Evolutionary conservation across 2,329 filamentous ascomycete genomes (phyloP).

Genomic region (Colletotrichum chlorophyti): DNA sequence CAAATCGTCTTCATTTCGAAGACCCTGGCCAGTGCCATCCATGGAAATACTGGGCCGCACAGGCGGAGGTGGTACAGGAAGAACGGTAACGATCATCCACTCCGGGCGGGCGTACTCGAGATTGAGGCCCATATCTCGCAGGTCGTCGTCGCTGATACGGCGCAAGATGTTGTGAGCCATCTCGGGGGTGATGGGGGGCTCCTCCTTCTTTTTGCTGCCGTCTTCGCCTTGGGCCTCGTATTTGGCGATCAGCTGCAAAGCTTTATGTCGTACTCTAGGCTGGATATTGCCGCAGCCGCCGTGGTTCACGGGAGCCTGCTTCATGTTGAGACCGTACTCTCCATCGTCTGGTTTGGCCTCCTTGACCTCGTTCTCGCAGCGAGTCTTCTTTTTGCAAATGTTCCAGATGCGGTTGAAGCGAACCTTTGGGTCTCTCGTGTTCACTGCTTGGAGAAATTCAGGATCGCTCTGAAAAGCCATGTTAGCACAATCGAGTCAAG

Average conservation of each 20-base stretch:
- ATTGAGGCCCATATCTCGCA: constrained; percentile 88
- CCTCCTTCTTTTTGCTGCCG: constrained; percentile 74
- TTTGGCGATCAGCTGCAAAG: constrained; percentile 80
- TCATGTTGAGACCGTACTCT: constrained; percentile 67
- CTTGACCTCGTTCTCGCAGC: constrained; percentile 81
- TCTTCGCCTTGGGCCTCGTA: constrained; percentile 82
- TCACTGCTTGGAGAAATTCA: constrained; percentile 82
- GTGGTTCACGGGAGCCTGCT: constrained; percentile 69
- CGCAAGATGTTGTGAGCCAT: constrained; percentile 87
- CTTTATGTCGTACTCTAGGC: constrained; percentile 86
- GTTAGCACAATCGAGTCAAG: constrained; percentile 66
- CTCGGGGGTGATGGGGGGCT: constrained; percentile 81
- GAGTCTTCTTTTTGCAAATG: constrained; percentile 86
- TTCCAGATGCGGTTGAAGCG: constrained; percentile 94
- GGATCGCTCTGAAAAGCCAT: constrained; percentile 74
- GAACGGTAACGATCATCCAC: constrained; percentile 96
- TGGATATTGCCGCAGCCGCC: constrained; percentile 94
- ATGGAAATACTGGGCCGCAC: constrained; percentile 97
- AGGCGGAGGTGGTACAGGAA: constrained; percentile 93
- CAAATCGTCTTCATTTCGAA: constrained; percentile 97
- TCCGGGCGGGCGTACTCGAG: constrained; percentile 94
- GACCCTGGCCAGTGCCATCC: constrained; percentile 89
- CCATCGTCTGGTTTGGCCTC: constrained; percentile 71
- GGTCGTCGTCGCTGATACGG: constrained; percentile 81
- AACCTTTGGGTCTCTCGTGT: constrained; percentile 88